Evolutionary conservation across 2,329 filamentous ascomycete species (phyloP).

Genomic region (Tolypocladium ovalisporum): DNA sequence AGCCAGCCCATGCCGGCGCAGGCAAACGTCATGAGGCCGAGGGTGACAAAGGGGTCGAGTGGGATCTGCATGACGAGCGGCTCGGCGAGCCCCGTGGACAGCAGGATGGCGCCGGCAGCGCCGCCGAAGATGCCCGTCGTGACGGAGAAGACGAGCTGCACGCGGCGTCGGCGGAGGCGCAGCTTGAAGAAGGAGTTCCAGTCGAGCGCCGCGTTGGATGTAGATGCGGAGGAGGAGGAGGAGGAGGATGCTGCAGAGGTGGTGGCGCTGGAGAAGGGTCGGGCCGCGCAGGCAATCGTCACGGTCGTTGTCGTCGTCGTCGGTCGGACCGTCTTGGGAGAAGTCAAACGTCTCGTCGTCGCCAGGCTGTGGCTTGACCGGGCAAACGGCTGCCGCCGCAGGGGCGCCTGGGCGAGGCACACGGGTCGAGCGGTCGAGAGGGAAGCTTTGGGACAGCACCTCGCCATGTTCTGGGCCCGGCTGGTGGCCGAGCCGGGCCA

Average conservation of each 20-base stretch:
- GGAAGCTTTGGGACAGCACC: conserved; percentile 16
- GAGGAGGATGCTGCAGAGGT: not conserved
- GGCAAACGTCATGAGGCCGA: conserved; percentile 69
- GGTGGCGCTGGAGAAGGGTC: conserved; percentile 7
- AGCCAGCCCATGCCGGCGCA: conserved; percentile 82
- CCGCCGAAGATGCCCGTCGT: conserved; percentile 53
- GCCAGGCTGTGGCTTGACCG: not conserved
- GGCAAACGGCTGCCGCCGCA: not conserved
- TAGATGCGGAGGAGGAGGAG: not conserved
- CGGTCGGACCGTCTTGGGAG: not conserved
- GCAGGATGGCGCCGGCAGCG: conserved; percentile 49
- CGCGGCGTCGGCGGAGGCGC: conserved; percentile 71
- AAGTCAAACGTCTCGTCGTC: not conserved
- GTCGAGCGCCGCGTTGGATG: conserved; percentile 35
- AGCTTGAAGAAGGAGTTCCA: conserved; percentile 94
- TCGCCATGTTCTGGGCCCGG: conserved; percentile 11
- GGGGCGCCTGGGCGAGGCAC: conserved; percentile 10
- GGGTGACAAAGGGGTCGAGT: conserved; percentile 76
- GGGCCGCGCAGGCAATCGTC: conserved; percentile 2
- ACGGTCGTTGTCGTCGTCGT: not conserved
- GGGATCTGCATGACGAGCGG: conserved; percentile 59
- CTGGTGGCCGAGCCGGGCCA: conserved; percentile 12
- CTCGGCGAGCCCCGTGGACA: conserved; percentile 65
- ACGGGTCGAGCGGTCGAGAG: conserved; percentile 14
- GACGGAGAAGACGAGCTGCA: conserved; percentile 71